These are phyloP conservation scores for Teratosphaeria gauchensis DNA, from an alignment of 2,329 filamentous ascomycete genomes.

Conservation along the genomic window DNA sequence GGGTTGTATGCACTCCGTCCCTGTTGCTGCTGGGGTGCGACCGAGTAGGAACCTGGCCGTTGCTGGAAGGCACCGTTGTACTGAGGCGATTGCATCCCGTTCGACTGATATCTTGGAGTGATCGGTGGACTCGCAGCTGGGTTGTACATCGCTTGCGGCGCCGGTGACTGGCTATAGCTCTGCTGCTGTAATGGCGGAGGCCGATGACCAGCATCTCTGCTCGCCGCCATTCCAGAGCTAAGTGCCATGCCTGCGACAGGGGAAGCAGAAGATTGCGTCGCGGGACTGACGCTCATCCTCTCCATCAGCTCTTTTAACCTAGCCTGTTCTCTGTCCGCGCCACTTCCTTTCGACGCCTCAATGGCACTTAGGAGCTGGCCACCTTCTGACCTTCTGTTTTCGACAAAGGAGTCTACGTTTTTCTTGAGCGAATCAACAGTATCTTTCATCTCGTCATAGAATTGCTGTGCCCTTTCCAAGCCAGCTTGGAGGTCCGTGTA, in stretches of 20 bases:
- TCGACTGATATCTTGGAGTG: slow-evolving; percentile 34
- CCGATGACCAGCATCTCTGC: slow-evolving; percentile 26
- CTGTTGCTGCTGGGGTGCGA: slow-evolving; percentile 3
- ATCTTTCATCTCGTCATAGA: slow-evolving; percentile 93
- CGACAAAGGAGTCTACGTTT: slow-evolving; percentile 95
- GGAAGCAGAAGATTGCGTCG: slow-evolving; percentile 31
- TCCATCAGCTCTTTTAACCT: slow-evolving; percentile 86
- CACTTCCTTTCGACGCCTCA: slow-evolving; percentile 61
- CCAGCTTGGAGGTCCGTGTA: slow-evolving; percentile 85
- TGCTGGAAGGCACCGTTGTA: slow-evolving; percentile 16
- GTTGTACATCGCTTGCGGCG: slow-evolving; percentile 42
- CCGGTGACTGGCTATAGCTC: slow-evolving; percentile 27
- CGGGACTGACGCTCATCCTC: slow-evolving; percentile 72
- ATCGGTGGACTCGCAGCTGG: slow-evolving; percentile 38
- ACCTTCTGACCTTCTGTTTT: slow-evolving; percentile 84
- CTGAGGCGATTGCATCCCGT: slow-evolving; percentile 22
- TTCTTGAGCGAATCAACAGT: slow-evolving; percentile 85
- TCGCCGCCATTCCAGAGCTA: neutral
- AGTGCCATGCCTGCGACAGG: slow-evolving; percentile 17
- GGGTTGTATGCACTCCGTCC: slow-evolving; percentile 33
- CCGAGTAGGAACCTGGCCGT: slow-evolving; percentile 6
- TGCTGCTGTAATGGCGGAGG: slow-evolving; percentile 35
- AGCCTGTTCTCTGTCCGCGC: slow-evolving; percentile 75
- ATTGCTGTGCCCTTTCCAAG: slow-evolving; percentile 76
- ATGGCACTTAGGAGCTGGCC: slow-evolving; percentile 83